Evolutionary conservation across 805 yeast species (phyloP).

Genomic region (Wickerhamomyces alni): DNA sequence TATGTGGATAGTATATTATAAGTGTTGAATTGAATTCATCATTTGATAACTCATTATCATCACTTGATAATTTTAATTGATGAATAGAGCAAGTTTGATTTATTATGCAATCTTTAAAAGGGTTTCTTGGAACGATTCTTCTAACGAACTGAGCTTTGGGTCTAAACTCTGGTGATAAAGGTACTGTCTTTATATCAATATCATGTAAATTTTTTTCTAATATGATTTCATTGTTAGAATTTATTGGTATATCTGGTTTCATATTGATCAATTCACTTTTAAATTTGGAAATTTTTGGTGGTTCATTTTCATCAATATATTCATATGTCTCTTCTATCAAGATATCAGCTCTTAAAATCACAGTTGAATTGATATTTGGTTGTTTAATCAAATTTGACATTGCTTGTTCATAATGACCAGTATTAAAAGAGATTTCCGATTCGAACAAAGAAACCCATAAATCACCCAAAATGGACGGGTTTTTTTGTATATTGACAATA

Average conservation of each 20-base stretch:
- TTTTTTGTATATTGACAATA: constrained; percentile 32
- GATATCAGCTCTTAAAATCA: constrained; percentile 83
- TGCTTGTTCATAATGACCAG: constrained; percentile 62
- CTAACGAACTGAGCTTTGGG: constrained; percentile 58
- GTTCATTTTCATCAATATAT: constrained; percentile 20
- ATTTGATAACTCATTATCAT: constrained; percentile 6
- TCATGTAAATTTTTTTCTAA: constrained; percentile 34
- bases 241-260: constrained; percentile 28
- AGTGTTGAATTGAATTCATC: constrained; percentile 36
- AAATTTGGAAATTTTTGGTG: constrained; percentile 14
- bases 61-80: constrained; percentile 21
- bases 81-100: constrained; percentile 75
- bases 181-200: constrained; percentile 29
- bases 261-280: constrained; percentile 21
- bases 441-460: constrained; percentile 60
- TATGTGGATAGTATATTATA: constrained; percentile 76
- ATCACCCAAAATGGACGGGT: constrained; percentile 44
- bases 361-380: constrained; percentile 90
- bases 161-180: constrained; percentile 20
- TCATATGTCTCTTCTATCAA: constrained; percentile 44
- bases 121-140: constrained; percentile 87
- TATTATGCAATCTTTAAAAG: constrained; percentile 73
- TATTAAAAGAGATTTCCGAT: constrained; percentile 39
- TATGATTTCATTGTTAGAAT: constrained; percentile 16
- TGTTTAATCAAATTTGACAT: constrained; percentile 74